Evolutionary conservation across 768 basidiomycete species (phyloP).

Genomic region (Paxillus rubicundulus): DNA sequence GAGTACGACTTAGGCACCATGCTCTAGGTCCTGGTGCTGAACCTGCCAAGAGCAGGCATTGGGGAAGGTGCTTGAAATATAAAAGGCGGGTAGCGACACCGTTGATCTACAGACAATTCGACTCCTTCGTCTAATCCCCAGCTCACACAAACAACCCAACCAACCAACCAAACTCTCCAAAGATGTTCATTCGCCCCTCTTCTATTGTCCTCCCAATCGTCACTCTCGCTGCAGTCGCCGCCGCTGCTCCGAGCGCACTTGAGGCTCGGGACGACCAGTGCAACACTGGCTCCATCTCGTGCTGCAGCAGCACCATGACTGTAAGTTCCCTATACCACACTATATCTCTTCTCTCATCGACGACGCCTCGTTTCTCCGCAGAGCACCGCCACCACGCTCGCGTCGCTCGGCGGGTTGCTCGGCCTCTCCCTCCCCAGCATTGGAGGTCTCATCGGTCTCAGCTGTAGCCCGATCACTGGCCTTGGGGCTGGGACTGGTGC

Average conservation of each 20-base stretch:
- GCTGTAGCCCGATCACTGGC: conserved; percentile 34
- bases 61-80: background rate
- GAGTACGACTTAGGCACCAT: no score
- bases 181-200: background rate
- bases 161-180: background rate
- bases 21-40: no score
- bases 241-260: no score
- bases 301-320: conserved; percentile 3
- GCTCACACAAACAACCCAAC: background rate
- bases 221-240: no score
- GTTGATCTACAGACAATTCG: no score
- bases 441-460: conserved; percentile 29
- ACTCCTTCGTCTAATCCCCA: no score
- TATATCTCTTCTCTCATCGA: background rate
- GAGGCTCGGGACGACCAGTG: conserved; percentile 2
- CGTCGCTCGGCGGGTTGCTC: background rate
- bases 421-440: background rate
- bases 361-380: background rate
- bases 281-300: conserved; percentile 10
- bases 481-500: conserved; percentile 32
- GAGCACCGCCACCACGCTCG: background rate
- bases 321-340: background rate
- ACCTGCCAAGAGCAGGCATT: no score
- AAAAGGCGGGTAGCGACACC: background rate
- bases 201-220: no score